phyloP scores from a whole-genome alignment of 164 flowering plant species.

The Hamamelis virginiana region DNA sequence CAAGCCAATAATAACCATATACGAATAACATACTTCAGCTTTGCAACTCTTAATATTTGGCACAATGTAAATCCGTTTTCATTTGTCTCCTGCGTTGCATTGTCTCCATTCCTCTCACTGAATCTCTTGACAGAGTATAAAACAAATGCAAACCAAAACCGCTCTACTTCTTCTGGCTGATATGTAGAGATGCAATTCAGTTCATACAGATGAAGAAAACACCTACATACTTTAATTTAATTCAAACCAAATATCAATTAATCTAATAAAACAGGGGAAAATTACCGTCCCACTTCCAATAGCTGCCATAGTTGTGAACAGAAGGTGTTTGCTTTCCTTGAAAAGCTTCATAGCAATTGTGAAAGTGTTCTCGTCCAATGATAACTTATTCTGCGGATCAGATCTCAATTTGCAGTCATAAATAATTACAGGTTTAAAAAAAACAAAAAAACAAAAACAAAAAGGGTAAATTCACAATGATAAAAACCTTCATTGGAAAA shows the following conservation, averaged over 20 bases:
- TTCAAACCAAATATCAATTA: not conserved
- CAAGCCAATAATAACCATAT: not conserved
- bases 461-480: not conserved
- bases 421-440: not conserved
- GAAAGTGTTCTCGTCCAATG: constrained; percentile 45
- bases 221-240: not conserved
- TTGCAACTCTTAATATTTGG: constrained; percentile 65
- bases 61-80: constrained; percentile 54
- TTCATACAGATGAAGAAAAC: not conserved
- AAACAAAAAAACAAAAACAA: not conserved
- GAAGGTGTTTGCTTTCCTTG: constrained; percentile 57
- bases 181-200: not conserved
- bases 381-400: constrained; percentile 44
- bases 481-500: not conserved
- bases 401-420: constrained; percentile 2
- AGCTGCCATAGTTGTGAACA: constrained; percentile 45
- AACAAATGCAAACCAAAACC: constrained; percentile 79
- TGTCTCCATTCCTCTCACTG: constrained; percentile 28
- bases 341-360: constrained; percentile 51
- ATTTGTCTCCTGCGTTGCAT: constrained; percentile 18
- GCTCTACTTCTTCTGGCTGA: constrained; percentile 82
- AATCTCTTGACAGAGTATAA: constrained; percentile 66
- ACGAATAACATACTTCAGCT: constrained; percentile 56
- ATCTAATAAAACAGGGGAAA: not conserved
- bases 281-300: constrained; percentile 67